Percentiles rank a stretch among this genome's conserved stretches.
These are phyloP conservation scores for Cyberlindnera bimundalis DNA, from an alignment of 805 yeast species.

Conservation along the genomic window DNA sequence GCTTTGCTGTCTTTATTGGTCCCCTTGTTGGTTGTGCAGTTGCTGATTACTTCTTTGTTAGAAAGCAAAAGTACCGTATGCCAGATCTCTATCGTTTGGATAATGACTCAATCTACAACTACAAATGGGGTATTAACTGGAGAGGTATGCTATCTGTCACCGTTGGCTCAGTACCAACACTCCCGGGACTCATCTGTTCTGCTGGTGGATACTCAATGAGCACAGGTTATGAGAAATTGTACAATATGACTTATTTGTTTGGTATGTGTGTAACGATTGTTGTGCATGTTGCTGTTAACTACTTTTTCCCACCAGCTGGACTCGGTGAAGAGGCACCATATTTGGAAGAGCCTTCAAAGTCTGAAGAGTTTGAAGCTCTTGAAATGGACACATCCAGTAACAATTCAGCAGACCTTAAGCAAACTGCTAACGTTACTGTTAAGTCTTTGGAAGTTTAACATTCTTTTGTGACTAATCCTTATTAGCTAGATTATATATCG, in stretches of 20 bases:
- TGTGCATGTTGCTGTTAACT: constrained; percentile 10
- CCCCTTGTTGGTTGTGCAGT: constrained; percentile 21
- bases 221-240: constrained; percentile 9
- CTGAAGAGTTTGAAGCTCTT: constrained; percentile 4
- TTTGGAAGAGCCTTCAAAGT: background rate
- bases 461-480: too few relatives aligned
- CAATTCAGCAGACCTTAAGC: background rate
- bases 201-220: constrained; percentile 13
- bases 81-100: constrained; percentile 19
- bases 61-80: constrained; percentile 19
- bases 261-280: constrained; percentile 9
- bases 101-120: constrained; percentile 21
- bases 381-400: constrained; percentile 4
- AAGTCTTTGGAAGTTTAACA: background rate
- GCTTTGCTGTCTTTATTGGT: constrained; percentile 25
- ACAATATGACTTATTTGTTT: constrained; percentile 13
- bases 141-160: constrained; percentile 23
- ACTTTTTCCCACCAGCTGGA: constrained; percentile 15
- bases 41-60: constrained; percentile 19
- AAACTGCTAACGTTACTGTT: constrained; percentile 1
- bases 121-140: constrained; percentile 28
- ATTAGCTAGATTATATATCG: too few relatives aligned
- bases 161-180: constrained; percentile 22
- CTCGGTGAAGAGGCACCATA: constrained; percentile 13
- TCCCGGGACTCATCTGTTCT: constrained; percentile 24